Evolutionary conservation across 768 basidiomycete species (phyloP), one percentile per base, ranked within the genome.

Genomic region (Gymnopilus junonius): DNA sequence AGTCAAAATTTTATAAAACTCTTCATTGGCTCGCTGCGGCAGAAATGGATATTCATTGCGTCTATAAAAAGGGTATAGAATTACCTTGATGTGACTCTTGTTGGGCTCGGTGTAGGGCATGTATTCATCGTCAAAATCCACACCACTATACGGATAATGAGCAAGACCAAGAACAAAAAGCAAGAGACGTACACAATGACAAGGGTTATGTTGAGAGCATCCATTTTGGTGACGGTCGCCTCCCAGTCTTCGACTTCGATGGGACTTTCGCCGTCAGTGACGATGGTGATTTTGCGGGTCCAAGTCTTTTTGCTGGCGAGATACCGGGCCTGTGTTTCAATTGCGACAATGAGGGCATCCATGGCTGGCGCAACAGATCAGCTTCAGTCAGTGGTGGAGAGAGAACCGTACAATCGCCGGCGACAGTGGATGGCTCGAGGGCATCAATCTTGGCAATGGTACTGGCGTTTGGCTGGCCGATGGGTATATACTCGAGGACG

Each of bases 261-360:
- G 3, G 85, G 86, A 37, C 80, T 86, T 75, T 92, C 88, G 67
- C 90, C 96, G 69, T 99, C 94, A 0, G 97, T 99, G 20, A 98
- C 73, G 15, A 98, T 69, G 37, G 91, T 82, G 2, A 97, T 80
- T 77, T 91, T 95, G 56, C 93, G 85, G 1, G 91, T 92, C 94
- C 94, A 97, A 0, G 89, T 86, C 69, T 85, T 86, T 76, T 94
- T 97, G 21, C 76, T 86, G 31, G 73, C 81, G 35, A 95, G 81
- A 69, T 92, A 85, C 1, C 75, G 69, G 34, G 84, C 82, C 69
- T 98, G 90, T 2, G 92, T 90, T 73, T 97, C 90, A 55, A 94
- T 83, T 2, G 84, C 93, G 8, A 97, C 94, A 64, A 97, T 90
- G 31, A 98, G 75, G 5, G 90, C 95, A 67, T 96, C 94, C 59